Percentiles rank a stretch among this genome's conserved stretches.
phyloP scores from a whole-genome alignment of 805 yeast genomes.

The Yarrowia porcina region DNA sequence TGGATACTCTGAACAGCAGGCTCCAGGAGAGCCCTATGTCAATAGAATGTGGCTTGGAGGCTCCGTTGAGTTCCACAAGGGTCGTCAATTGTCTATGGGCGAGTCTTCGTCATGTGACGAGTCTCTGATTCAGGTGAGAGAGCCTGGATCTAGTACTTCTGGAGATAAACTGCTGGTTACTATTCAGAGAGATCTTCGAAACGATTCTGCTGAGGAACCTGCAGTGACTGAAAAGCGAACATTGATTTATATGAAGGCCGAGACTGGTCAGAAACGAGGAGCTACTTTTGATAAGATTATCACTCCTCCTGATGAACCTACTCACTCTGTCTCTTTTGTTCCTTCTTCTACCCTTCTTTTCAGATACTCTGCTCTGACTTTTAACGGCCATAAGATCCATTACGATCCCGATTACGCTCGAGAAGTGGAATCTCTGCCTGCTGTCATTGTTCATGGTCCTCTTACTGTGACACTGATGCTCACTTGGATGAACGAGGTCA shows the following conservation, averaged over 20 bases:
- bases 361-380: constrained; percentile 70
- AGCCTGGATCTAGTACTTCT: constrained; percentile 25
- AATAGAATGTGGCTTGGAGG: constrained; percentile 82
- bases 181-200: constrained; percentile 49
- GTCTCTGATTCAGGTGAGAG: constrained; percentile 38
- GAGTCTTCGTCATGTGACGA: constrained; percentile 52
- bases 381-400: constrained; percentile 83
- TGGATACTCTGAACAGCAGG: constrained; percentile 78
- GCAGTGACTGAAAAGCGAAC: constrained; percentile 53
- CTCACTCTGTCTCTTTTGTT: constrained; percentile 32
- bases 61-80: constrained; percentile 43
- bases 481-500: constrained; percentile 45
- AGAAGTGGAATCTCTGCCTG: constrained; percentile 56
- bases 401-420: constrained; percentile 57
- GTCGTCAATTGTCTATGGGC: constrained; percentile 40
- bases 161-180: constrained; percentile 48
- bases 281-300: constrained; percentile 29
- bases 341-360: constrained; percentile 49
- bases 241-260: constrained; percentile 54
- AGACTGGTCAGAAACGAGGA: constrained; percentile 31
- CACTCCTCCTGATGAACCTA: constrained; percentile 23
- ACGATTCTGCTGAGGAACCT: constrained; percentile 29
- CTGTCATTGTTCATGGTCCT: constrained; percentile 77
- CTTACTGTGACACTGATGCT: constrained; percentile 59
- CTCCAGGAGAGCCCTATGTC: constrained; percentile 51